Evolutionary conservation across 139 green algal species (phyloP), one percentile per base, ranked within the genome.

Genomic region (Chlamydomonas sphaeroides): DNA sequence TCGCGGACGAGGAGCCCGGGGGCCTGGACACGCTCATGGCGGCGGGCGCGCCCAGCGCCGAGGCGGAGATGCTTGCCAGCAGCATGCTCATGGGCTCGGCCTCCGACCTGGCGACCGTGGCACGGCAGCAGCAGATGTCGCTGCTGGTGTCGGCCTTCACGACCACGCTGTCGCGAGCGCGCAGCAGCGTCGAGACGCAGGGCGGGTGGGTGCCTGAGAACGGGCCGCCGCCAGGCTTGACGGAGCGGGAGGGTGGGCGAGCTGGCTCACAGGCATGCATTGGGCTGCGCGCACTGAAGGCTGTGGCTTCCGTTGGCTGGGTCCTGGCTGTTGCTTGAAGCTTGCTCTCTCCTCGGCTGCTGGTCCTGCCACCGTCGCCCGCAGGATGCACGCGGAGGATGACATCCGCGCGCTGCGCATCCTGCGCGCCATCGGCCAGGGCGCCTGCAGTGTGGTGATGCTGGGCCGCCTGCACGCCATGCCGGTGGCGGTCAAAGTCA

Each of bases 81-180:
- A 45, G 42, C 35, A 32, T 78, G 32, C 70, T 78, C 51, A 53
- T 33, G 3, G 42, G 67, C 0, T 67, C 70, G 23, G 53, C 42
- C 15, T 67, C 70, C 1, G 70, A 66, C 20, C 51, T 66, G 33
- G 56, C 23, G 23, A 15, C 70, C 33, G 20, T 66, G 35, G 53
- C 70, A 23, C 32, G 70, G 53, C 70, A 78, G 70, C 53, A 66
- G 49, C 62, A 78, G 49, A 78, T 78, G 70, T 51, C 51, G 21
- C 51, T 35, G 26, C 51, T 78, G 21, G 70, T 78, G 51, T 53
- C 70, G 33, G 70, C 70, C 33, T 78, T 78, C 70, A 67, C 70
- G 5, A 78, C 70, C 49, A 78, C 70, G 33, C 70, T 78, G 1
- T 26, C 70, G 23, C 49, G 70, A 17, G 51, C 51, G 33, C 70